phyloP scores from a whole-genome alignment of 108 stramenopile species.

The Cyclotella cryptica region DNA sequence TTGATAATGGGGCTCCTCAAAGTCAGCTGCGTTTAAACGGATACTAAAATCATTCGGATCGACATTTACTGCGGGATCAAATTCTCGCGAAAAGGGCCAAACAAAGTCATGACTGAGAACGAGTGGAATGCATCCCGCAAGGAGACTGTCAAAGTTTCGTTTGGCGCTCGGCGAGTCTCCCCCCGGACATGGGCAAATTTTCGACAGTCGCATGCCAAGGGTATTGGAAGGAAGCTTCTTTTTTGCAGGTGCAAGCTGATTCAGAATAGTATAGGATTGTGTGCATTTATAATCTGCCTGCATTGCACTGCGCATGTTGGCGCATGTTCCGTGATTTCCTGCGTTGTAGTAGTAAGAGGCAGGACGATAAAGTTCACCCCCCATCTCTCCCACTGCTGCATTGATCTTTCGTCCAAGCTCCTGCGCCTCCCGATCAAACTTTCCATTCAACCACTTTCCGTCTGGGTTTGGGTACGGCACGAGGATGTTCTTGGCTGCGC shows the following conservation, averaged over 20 bases:
- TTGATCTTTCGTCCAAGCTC: not conserved
- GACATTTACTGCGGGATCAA: not conserved
- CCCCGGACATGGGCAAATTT: conserved; percentile 4
- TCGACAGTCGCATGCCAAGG: conserved; percentile 4
- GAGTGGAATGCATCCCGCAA: conserved; percentile 5
- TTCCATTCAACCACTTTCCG: conserved; percentile 5
- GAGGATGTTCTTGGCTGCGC: not conserved
- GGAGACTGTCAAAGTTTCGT: conserved; percentile 2
- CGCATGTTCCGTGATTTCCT: conserved; percentile 3
- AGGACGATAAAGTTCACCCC: not conserved
- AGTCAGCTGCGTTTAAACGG: not conserved
- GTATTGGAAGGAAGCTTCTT: not conserved
- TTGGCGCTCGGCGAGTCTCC: conserved; percentile 7
- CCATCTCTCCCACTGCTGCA: not conserved
- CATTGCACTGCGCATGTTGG: not conserved
- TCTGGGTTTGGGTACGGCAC: conserved; percentile 7
- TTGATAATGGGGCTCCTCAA: not conserved
- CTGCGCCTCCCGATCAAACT: not conserved
- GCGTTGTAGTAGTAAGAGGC: not conserved
- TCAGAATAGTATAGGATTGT: not conserved
- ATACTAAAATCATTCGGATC: conserved; percentile 3
- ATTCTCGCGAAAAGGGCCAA: not conserved
- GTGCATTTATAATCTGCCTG: conserved; percentile 6
- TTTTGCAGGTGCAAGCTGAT: not conserved
- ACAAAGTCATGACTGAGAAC: conserved; percentile 13